Base-by-base conservation (phyloP, 148 eudicot genomes). In the Rhododendron henanense region DNA sequence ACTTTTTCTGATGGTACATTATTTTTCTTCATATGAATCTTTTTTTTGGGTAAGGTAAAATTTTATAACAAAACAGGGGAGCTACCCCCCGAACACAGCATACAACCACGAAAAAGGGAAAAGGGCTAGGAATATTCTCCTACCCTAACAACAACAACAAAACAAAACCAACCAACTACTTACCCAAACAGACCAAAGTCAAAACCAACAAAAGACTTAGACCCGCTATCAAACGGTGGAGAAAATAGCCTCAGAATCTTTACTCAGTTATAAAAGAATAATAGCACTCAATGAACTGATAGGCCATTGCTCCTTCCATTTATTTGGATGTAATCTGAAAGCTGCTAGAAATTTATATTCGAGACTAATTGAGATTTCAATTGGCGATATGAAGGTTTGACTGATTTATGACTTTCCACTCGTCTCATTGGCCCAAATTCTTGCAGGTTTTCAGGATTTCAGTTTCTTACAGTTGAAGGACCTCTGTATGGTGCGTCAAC, bases 381-480 rank as follows among this genome's bases (percentile, higher is more conserved):
- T 65, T 82, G 78, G 79, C 31, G 61, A 45, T 71, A 63, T 65
- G 61, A 83, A 82, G 83, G 67, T 82, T 73, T 87, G 89, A 89
- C 90, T 86, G 88, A 82, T 88, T 73, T 89, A 55, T 91, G 88
- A 87, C 85, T 88, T 88, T 87, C 48, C n/a, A 44, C 81, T 75
- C 67, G 15, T 79, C 39, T 76, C 23, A 73, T 89, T 88, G 84
- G 89, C 83, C 76, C 74, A 86, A 89, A 87, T 88, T 81, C 77
- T 86, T 93, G 88, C 92, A 97, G 99, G 99, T 97, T 91, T 92
- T 88, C 91, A 79, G 96, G 93, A 85, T 97, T 97, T 91, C 98
- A 97, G 92, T 90, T 90, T 76, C 85, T 94, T 90, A 89, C 91
- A 79, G 96, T 86, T 85, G 98, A 89, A 89, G 88, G 90, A 53